Percentiles rank a stretch among this genome's conserved stretches.
Evolutionary conservation across 2,329 filamentous ascomycete genomes (phyloP).

Genomic region (Monosporascus sp.): DNA sequence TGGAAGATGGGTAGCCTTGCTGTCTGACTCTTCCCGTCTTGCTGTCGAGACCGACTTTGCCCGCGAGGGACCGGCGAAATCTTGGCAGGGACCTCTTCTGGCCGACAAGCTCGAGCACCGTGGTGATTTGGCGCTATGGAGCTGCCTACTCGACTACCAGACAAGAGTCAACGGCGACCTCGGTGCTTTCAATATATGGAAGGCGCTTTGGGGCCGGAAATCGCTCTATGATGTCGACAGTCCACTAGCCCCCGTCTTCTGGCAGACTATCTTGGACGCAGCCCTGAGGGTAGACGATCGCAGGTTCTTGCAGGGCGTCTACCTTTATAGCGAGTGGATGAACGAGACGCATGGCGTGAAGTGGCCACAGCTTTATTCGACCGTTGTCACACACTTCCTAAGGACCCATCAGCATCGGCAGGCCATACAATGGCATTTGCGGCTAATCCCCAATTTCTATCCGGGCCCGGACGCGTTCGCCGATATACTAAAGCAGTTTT

Average conservation of each 20-base stretch:
- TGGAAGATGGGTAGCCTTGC: constrained; percentile 19
- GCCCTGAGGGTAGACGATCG: constrained; percentile 25
- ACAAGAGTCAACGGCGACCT: constrained; percentile 22
- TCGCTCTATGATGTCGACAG: constrained; percentile 18
- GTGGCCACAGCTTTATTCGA: constrained; percentile 48
- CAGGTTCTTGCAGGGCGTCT: constrained; percentile 28
- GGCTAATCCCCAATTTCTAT: constrained; percentile 37
- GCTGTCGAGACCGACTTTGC: constrained; percentile 26
- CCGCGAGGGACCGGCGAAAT: constrained; percentile 18
- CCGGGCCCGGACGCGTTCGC: constrained; percentile 36
- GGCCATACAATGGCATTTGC: constrained; percentile 43
- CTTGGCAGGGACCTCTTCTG: constrained; percentile 14
- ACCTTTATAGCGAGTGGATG: constrained; percentile 39
- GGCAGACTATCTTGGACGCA: constrained; percentile 26
- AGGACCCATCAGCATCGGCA: constrained; percentile 30
- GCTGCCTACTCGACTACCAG: constrained; percentile 24
- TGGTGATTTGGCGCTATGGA: constrained; percentile 26
- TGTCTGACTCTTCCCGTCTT: constrained; percentile 20
- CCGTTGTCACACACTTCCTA: constrained; percentile 39
- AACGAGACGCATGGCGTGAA: constrained; percentile 28
- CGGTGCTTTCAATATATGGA: constrained; percentile 23
- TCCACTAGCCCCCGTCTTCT: constrained; percentile 21
- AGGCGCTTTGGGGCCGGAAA: constrained; percentile 27
- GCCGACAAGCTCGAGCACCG: constrained; percentile 21
- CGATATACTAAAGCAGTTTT: constrained; percentile 34